These are phyloP conservation scores for Sambucus nigra DNA, from an alignment of 129 eudicot species.

Conservation along the genomic window DNA sequence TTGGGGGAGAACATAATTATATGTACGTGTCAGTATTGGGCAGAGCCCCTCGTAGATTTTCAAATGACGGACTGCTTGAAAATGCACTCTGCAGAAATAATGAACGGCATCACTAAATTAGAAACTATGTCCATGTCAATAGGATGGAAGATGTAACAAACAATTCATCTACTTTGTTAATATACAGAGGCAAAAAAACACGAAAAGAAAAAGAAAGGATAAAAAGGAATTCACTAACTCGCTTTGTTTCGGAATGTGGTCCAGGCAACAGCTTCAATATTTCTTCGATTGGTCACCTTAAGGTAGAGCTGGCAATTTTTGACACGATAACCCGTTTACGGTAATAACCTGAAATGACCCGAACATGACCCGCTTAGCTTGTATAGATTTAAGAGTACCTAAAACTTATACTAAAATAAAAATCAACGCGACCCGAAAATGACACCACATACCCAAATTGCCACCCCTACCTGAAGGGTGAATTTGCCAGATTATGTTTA, in stretches of 20 bases:
- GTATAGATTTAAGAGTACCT: too few species aligned
- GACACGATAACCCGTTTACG: too few species aligned
- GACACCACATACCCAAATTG: too few species aligned
- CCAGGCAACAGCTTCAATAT: constrained; percentile 88
- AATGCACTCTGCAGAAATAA: constrained; percentile 52
- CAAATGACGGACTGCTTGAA: constrained; percentile 57
- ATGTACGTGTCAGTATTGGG: constrained; percentile 43
- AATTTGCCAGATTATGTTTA: too few species aligned
- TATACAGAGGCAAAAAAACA: too few species aligned
- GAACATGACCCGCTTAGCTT: too few species aligned
- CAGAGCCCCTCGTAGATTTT: constrained; percentile 46
- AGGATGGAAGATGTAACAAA: background rate
- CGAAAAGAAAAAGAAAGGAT: background rate
- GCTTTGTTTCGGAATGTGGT: constrained; percentile 74
- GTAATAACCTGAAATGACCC: too few species aligned
- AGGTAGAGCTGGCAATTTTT: constrained; percentile 13
- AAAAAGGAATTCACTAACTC: constrained; percentile 32
- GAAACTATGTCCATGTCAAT: background rate
- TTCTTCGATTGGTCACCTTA: constrained; percentile 93
- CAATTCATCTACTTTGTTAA: background rate
- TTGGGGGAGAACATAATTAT: background rate
- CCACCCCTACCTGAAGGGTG: too few species aligned
- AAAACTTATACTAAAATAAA: too few species aligned
- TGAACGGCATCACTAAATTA: constrained; percentile 6
- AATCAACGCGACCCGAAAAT: too few species aligned